These are phyloP conservation scores for Xylaria digitata DNA, from an alignment of 2,329 filamentous ascomycete species.

Conservation along the genomic window DNA sequence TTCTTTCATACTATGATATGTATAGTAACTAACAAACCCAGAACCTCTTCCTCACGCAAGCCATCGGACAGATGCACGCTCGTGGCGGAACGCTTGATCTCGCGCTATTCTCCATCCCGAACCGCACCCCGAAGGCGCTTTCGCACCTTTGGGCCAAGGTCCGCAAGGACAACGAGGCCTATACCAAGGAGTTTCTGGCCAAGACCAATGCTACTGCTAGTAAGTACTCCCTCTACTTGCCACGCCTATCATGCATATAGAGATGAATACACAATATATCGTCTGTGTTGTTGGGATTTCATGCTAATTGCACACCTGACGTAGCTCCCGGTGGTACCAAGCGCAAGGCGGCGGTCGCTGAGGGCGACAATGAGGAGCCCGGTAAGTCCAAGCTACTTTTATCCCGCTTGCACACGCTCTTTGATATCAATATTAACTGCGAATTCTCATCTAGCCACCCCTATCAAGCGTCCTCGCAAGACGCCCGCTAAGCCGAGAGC, in stretches of 20 bases:
- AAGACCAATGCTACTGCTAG: neutral
- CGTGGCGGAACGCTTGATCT: neutral
- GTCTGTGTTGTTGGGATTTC: neutral
- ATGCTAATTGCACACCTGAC: conserved; percentile 12
- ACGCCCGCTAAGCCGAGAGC: neutral
- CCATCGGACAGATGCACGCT: conserved; percentile 8
- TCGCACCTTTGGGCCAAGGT: conserved; percentile 18
- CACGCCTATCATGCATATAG: neutral
- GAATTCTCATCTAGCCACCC: neutral
- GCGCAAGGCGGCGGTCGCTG: conserved; percentile 7
- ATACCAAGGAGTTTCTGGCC: neutral
- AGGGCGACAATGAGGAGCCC: neutral
- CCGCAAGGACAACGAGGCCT: neutral
- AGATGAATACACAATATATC: neutral
- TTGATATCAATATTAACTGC: neutral
- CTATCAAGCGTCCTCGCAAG: conserved; percentile 28
- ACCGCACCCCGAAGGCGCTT: conserved; percentile 26
- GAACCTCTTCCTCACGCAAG: conserved; percentile 9
- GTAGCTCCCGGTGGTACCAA: conserved; percentile 21
- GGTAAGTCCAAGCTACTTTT: conserved; percentile 7
- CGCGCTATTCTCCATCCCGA: neutral
- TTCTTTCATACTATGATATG: neutral
- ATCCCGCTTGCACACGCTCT: too few species aligned
- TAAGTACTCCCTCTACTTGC: conserved; percentile 8
- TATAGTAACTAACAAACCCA: conserved; percentile 3